Conservation (phyloP, 352 stramenopile genomes). For the Phytophthora pseudosyringae region DNA sequence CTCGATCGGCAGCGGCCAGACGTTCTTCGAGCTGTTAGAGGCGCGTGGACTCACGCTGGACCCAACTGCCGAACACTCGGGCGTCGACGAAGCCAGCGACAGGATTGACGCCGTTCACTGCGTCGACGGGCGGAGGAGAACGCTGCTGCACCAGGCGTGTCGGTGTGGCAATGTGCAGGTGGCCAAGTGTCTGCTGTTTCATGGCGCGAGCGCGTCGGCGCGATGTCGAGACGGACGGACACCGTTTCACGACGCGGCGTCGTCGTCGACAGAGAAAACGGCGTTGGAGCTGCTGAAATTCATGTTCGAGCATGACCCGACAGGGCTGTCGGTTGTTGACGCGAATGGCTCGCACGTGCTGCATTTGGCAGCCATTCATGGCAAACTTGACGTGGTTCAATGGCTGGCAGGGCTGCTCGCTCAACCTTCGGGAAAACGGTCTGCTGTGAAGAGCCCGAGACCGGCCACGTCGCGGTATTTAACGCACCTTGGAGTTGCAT, state of each 20-base stretch:
- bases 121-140: constrained; percentile 59
- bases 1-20: constrained; percentile 21
- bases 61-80: neutral
- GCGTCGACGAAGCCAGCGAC: constrained; percentile 1
- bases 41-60: constrained; percentile 20
- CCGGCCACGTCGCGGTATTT: constrained; percentile 8
- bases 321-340: constrained; percentile 52
- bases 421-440: neutral
- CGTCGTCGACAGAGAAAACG: constrained; percentile 28
- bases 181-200: constrained; percentile 61
- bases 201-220: constrained; percentile 47
- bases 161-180: constrained; percentile 56
- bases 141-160: constrained; percentile 72
- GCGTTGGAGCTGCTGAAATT: constrained; percentile 53
- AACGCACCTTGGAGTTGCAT: constrained; percentile 51
- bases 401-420: constrained; percentile 46
- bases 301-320: constrained; percentile 60
- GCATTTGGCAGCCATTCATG: constrained; percentile 73
- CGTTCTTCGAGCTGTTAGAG: constrained; percentile 41
- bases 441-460: constrained; percentile 1
- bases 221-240: constrained; percentile 60
- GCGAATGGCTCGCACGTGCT: constrained; percentile 66
- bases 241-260: constrained; percentile 64
- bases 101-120: constrained; percentile 50
- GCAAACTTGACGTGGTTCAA: constrained; percentile 60